phyloP scores from a whole-genome alignment of 805 yeast species.

The Ogataea pini region DNA sequence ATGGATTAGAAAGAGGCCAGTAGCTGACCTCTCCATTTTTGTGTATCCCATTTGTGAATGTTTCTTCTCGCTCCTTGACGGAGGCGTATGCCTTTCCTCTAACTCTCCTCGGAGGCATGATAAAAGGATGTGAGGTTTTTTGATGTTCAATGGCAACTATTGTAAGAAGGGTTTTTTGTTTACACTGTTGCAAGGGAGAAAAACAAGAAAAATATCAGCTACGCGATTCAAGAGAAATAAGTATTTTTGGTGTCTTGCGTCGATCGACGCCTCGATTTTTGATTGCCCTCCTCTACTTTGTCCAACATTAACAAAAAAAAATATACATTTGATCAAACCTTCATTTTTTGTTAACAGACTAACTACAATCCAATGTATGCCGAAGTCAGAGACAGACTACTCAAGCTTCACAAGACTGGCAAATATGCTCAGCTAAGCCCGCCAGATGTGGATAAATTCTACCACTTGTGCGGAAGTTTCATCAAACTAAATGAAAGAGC shows the following conservation, averaged over 20 bases:
- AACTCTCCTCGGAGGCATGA: conserved; percentile 11
- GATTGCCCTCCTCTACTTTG: not conserved
- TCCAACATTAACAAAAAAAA: not conserved
- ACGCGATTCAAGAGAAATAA: conserved; percentile 1
- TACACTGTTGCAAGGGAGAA: conserved; percentile 1
- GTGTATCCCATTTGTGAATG: conserved; percentile 21
- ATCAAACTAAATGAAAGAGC: conserved; percentile 22
- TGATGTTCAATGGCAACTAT: not conserved
- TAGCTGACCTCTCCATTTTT: conserved; percentile 30
- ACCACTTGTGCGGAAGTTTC: conserved; percentile 43
- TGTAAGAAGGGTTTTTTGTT: conserved; percentile 1
- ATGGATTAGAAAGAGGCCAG: conserved; percentile 32
- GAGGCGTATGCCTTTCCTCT: conserved; percentile 12
- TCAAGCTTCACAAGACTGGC: conserved; percentile 51
- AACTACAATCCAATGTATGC: conserved; percentile 5
- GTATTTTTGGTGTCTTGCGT: not conserved
- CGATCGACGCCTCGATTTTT: not conserved
- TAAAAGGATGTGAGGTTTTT: too few relatives aligned
- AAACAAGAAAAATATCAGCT: not conserved
- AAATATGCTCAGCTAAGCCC: conserved; percentile 53
- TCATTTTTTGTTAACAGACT: too few relatives aligned
- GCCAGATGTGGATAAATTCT: conserved; percentile 39
- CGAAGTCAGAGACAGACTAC: conserved; percentile 39
- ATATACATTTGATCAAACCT: too few relatives aligned
- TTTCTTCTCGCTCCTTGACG: conserved; percentile 22